Evolutionary conservation across 768 basidiomycete species (phyloP).

Genomic region (Trametes maxima): DNA sequence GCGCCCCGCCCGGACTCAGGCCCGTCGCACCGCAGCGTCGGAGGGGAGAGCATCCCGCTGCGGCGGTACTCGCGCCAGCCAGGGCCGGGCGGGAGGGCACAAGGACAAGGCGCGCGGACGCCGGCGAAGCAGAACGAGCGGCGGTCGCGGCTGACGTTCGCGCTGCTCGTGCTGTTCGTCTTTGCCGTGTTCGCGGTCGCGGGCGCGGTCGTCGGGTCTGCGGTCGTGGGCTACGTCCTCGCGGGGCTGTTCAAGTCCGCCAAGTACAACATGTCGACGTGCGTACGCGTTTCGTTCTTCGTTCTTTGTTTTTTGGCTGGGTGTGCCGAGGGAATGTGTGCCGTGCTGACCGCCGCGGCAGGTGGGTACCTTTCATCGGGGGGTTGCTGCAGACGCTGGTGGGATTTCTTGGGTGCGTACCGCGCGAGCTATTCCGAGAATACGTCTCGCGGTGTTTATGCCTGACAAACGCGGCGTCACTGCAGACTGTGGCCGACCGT

Average conservation of each 20-base stretch:
- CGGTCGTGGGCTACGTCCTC: constrained; percentile 42
- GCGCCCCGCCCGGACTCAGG: background rate
- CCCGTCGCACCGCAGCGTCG: constrained; percentile 17
- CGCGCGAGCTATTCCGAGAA: background rate
- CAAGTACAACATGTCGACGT: constrained; percentile 46
- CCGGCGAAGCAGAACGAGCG: constrained; percentile 33
- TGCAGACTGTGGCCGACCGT: constrained; percentile 46
- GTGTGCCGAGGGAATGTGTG: background rate
- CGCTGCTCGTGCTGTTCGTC: constrained; percentile 41
- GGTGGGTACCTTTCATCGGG: constrained; percentile 48
- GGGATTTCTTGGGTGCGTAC: constrained; percentile 42
- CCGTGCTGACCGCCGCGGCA: constrained; percentile 13
- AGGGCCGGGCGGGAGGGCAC: background rate
- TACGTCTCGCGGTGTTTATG: background rate
- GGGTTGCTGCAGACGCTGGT: constrained; percentile 45
- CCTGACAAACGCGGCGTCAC: background rate
- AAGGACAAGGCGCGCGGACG: constrained; percentile 14
- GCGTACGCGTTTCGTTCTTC: constrained; percentile 11
- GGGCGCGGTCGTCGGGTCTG: constrained; percentile 43
- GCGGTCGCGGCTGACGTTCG: constrained; percentile 43
- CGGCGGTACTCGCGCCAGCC: constrained; percentile 10
- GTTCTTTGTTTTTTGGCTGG: background rate
- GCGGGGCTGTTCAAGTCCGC: constrained; percentile 42
- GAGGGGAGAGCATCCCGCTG: constrained; percentile 23
- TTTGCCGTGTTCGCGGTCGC: constrained; percentile 39